phyloP scores from a whole-genome alignment of 2,329 filamentous ascomycete genomes.

The Fusarium gaditjirri region DNA sequence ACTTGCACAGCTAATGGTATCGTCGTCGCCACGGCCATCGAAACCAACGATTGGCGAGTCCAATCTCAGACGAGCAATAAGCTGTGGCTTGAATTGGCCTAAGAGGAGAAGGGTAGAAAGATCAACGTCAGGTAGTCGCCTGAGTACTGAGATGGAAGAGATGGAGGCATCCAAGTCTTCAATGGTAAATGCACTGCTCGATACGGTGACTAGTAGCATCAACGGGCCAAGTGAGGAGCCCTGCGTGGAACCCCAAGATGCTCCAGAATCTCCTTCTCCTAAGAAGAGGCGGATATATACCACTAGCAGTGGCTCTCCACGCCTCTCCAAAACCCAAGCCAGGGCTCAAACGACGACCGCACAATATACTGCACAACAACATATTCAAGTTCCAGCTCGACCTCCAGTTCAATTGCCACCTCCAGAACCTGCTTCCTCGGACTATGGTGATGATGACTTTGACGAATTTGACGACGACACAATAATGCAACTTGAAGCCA shows the following conservation, averaged over 20 bases:
- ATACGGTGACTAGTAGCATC: constrained; percentile 69
- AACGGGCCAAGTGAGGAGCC: constrained; percentile 53
- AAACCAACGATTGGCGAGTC: constrained; percentile 52
- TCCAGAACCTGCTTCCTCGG: constrained; percentile 49
- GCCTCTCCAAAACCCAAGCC: constrained; percentile 20
- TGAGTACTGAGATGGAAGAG: constrained; percentile 50
- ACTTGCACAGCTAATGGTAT: constrained; percentile 73
- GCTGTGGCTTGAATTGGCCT: constrained; percentile 76
- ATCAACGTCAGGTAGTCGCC: constrained; percentile 51
- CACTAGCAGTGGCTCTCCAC: constrained; percentile 40
- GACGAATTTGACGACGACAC: constrained; percentile 71
- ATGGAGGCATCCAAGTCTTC: constrained; percentile 65
- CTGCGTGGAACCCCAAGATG: constrained; percentile 43
- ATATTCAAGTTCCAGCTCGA: neutral
- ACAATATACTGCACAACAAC: neutral
- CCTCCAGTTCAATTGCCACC: neutral
- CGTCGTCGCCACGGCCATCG: constrained; percentile 73
- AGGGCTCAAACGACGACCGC: constrained; percentile 7
- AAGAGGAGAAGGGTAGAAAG: constrained; percentile 73
- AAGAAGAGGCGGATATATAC: constrained; percentile 50
- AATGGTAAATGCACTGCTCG: constrained; percentile 71
- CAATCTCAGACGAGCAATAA: constrained; percentile 71
- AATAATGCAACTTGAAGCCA: constrained; percentile 64
- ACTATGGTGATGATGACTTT: constrained; percentile 67
- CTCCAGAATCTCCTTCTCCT: constrained; percentile 57